These are phyloP conservation scores for Calcarisporium arbuscula DNA, from an alignment of 2,329 filamentous ascomycete species.

Conservation along the genomic window DNA sequence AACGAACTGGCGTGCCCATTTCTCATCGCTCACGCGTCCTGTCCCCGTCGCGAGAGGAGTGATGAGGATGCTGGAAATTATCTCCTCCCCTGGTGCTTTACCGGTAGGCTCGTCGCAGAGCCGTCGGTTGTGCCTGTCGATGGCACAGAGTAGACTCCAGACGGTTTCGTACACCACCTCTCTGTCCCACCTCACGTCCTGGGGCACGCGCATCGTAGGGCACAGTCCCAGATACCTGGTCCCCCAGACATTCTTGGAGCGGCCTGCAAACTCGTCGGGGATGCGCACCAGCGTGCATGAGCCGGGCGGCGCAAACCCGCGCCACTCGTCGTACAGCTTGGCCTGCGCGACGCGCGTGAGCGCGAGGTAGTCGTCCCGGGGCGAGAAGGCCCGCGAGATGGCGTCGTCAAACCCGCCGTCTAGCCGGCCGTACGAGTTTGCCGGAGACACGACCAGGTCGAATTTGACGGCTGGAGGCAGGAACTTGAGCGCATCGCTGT, in stretches of 20 bases:
- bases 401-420: conserved; percentile 51
- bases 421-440: conserved; percentile 47
- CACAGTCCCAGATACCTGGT: conserved; percentile 41
- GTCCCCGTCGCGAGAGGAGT: conserved; percentile 45
- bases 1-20: conserved; percentile 44
- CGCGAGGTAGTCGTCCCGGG: conserved; percentile 36
- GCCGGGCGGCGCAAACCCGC: conserved; percentile 45
- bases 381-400: conserved; percentile 42
- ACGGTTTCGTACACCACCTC: conserved; percentile 49
- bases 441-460: conserved; percentile 45
- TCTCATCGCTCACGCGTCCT: conserved; percentile 36
- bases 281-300: conserved; percentile 42
- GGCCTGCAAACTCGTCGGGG: conserved; percentile 26
- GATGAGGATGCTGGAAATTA: conserved; percentile 40
- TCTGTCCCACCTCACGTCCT: conserved; percentile 38
- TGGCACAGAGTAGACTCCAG: conserved; percentile 42
- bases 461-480: conserved; percentile 31
- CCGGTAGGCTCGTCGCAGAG: no score
- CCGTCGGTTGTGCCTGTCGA: conserved; percentile 40
- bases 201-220: conserved; percentile 46
- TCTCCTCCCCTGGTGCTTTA: conserved; percentile 9
- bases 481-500: conserved; percentile 30
- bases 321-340: conserved; percentile 37
- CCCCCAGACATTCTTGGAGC: conserved; percentile 31
- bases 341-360: conserved; percentile 39